A percentile compares a stretch with the other conserved stretches of the same genome.
Conservation (phyloP, 139 green algal genomes). For the Tetradesmus lagerheimii region DNA sequence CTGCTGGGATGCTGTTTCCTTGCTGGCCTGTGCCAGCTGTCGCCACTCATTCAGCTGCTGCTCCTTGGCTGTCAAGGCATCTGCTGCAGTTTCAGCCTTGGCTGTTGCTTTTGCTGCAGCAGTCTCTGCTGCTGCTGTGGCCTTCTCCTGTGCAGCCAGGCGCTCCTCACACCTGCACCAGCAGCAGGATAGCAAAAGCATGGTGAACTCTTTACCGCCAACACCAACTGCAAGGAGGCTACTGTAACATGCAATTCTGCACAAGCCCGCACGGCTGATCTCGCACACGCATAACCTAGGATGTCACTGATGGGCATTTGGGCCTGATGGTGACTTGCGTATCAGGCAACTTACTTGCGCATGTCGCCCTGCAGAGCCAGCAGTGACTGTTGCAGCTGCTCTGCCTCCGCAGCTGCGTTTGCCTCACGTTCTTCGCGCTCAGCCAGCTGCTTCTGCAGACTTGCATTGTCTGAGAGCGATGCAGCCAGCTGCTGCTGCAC, state of each 20-base stretch:
- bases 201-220: background rate
- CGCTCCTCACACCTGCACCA: background rate
- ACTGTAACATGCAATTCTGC: background rate
- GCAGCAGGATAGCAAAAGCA: background rate
- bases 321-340: too few relatives aligned
- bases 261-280: background rate
- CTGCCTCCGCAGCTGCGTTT: background rate
- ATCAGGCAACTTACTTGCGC: too few relatives aligned
- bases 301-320: too few relatives aligned
- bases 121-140: constrained; percentile 8
- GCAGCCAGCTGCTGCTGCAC: constrained; percentile 44
- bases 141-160: background rate
- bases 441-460: constrained; percentile 45
- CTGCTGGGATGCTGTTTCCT: constrained; percentile 32
- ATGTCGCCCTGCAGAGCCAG: constrained; percentile 8
- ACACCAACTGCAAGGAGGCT: background rate
- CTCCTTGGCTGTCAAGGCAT: constrained; percentile 29
- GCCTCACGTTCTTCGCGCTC: background rate
- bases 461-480: constrained; percentile 4
- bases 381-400: constrained; percentile 4
- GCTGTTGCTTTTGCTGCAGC: constrained; percentile 28
- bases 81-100: constrained; percentile 15
- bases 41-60: constrained; percentile 32
- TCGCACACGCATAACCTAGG: background rate
- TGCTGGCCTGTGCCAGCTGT: constrained; percentile 13